Percentiles rank a stretch among this genome's conserved stretches.
Evolutionary conservation across 495 filamentous ascomycete species (phyloP).

Genomic region (Penicillium bialowiezense): DNA sequence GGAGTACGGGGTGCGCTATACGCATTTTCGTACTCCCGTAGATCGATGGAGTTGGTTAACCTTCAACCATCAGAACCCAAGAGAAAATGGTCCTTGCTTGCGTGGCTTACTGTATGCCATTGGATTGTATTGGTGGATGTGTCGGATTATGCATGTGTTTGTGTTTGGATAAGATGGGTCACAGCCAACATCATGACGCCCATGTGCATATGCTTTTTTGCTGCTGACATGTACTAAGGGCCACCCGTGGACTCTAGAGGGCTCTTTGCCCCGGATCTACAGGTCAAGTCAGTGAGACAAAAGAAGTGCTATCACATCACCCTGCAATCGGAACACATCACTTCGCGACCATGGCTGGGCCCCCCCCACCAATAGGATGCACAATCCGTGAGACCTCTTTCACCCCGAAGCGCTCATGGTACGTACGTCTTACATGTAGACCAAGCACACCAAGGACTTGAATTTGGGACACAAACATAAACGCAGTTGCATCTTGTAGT

Average conservation of each 20-base stretch:
- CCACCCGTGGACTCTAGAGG: neutral
- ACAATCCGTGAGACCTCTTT: conserved; percentile 11
- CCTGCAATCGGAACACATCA: conserved; percentile 27
- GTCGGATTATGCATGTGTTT: conserved; percentile 6
- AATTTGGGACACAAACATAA: conserved; percentile 2
- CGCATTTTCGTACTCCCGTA: no score
- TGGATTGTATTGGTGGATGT: conserved; percentile 9
- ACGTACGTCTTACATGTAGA: neutral
- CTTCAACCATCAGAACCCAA: conserved; percentile 1
- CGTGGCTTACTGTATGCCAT: conserved; percentile 9
- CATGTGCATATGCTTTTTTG: neutral
- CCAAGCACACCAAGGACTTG: neutral
- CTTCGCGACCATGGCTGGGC: conserved; percentile 23
- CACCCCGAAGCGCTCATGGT: neutral
- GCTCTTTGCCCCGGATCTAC: conserved; percentile 24
- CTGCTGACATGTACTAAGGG: neutral
- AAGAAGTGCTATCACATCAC: conserved; percentile 20
- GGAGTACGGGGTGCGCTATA: no score
- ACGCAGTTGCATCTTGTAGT: neutral
- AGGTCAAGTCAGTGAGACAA: conserved; percentile 15
- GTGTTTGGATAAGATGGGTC: conserved; percentile 17
- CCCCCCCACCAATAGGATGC: conserved; percentile 19
- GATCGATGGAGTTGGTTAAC: no score
- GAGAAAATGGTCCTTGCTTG: conserved; percentile 21
- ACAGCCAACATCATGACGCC: conserved; percentile 12